Evolutionary conservation across 129 eudicot genomes (phyloP), one percentile per base, ranked within the genome.

Genomic region (Smallanthus sonchifolius): DNA sequence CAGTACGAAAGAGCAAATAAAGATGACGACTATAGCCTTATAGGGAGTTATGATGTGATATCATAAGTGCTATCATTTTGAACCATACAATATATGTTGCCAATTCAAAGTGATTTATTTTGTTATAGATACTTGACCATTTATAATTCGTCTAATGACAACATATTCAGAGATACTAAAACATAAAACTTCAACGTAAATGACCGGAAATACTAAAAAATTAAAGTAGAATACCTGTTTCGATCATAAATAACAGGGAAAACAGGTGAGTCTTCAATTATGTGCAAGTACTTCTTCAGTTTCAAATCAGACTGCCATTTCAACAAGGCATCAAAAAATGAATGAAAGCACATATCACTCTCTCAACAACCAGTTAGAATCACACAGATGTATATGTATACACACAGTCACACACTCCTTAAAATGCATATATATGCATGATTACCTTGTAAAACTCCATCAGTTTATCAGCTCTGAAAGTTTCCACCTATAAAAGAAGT

Each of bases 281-380:
- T 94, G 80, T 88, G 97, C 88, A 94, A 78, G 89, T 75, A 91
- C 69, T 91, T 94, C 86, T 94, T 94, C 88, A 94, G 73, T 73
- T 94, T 94, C 86, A 90, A 5, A 80, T 94, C 98, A 55, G 96
- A 84, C 98, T 94, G 97, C 72, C 48, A 84, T 80, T 74, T 65
- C 17, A 79, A 61, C 36, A 55, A 63, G 11, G 66, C 64, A 13
- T 55, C 66, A 37, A 17, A 52, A 36, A 54, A 5, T 51, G n/a
- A 80, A 38, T 63, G 15, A 43, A 72, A 15, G 60, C 7, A 6
- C 44, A 61, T 61, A 45, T 32, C 17, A 40, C 67, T 60, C 55
- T 72, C 70, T 32, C 7, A 15, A 57, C 55, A 72, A 57, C 66
- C 30, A 39, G 54, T 20, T 39, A 55, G 2, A 30, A 72, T 6